A percentile compares a stretch with the other conserved stretches of the same genome.
phyloP scores from a whole-genome alignment of 495 filamentous ascomycete genomes.

The Daldinia bambusicola region DNA sequence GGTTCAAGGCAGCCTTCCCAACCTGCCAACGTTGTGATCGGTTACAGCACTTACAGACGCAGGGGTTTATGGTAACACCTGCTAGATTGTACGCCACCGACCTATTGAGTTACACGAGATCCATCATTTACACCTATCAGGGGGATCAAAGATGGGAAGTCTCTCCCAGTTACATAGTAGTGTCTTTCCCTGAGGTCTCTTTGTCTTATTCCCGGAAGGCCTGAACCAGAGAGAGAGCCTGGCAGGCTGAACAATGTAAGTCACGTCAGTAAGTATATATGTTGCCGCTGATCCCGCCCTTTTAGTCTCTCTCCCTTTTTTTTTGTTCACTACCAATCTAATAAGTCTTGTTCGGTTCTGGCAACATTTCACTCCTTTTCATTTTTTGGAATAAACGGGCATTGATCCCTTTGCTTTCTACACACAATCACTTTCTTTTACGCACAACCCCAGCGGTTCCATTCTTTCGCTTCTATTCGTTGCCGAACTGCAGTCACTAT shows the following conservation, averaged over 20 bases:
- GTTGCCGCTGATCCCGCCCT: conserved; percentile 12
- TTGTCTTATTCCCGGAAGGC: conserved; percentile 27
- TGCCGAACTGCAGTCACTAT: conserved; percentile 27
- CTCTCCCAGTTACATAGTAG: too few species aligned
- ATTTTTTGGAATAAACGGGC: conserved; percentile 24
- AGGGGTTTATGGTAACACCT: conserved; percentile 26
- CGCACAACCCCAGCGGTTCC: conserved; percentile 23
- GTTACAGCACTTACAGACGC: conserved; percentile 8
- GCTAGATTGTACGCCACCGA: conserved; percentile 7
- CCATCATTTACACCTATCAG: conserved; percentile 15
- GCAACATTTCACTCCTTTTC: conserved; percentile 39
- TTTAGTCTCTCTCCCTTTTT: not conserved
- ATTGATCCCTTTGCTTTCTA: conserved; percentile 13
- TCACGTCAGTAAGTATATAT: conserved; percentile 20
- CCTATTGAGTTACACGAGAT: conserved; percentile 11
- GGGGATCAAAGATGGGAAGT: too few species aligned
- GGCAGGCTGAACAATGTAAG: too few species aligned
- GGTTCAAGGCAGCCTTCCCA: conserved; percentile 8
- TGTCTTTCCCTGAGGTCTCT: conserved; percentile 3
- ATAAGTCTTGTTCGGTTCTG: conserved; percentile 28
- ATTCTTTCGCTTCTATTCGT: conserved; percentile 34
- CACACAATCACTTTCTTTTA: conserved; percentile 44
- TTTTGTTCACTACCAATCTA: conserved; percentile 2
- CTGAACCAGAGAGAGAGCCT: not conserved
- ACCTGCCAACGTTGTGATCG: not conserved